Evolutionary conservation across 306 rosid genomes (phyloP).

Genomic region (Fragaria ananassa): DNA sequence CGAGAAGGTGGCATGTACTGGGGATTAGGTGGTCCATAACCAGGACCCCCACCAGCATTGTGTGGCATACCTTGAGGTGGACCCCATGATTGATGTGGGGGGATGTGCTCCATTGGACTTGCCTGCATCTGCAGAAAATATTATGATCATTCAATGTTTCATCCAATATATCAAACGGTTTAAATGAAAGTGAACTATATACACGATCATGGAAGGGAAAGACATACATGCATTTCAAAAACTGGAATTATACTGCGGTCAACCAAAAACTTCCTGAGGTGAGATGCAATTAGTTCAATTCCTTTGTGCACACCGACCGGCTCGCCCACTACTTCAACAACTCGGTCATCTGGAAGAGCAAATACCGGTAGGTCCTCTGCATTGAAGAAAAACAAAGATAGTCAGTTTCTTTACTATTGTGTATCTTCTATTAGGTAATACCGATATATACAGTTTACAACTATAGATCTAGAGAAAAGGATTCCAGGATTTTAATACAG

Average conservation of each 20-base stretch:
- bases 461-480: not conserved
- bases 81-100: constrained; percentile 90
- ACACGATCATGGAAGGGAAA: not conserved
- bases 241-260: constrained; percentile 82
- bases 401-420: not conserved
- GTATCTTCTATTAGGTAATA: not conserved
- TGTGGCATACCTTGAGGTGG: constrained; percentile 80
- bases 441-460: no score
- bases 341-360: constrained; percentile 95
- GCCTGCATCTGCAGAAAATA: constrained; percentile 74
- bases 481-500: not conserved
- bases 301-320: constrained; percentile 83
- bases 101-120: constrained; percentile 59
- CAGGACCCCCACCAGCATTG: constrained; percentile 85
- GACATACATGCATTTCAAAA: constrained; percentile 81
- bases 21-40: constrained; percentile 66
- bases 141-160: not conserved
- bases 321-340: constrained; percentile 91
- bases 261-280: constrained; percentile 88
- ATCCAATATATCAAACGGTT: constrained; percentile 19
- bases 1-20: constrained; percentile 88
- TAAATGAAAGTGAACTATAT: not conserved
- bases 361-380: constrained; percentile 91
- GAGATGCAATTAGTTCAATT: constrained; percentile 83
- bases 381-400: not conserved